phyloP scores from a whole-genome alignment of 495 filamentous ascomycete species.

The Neurospora pannonica region DNA sequence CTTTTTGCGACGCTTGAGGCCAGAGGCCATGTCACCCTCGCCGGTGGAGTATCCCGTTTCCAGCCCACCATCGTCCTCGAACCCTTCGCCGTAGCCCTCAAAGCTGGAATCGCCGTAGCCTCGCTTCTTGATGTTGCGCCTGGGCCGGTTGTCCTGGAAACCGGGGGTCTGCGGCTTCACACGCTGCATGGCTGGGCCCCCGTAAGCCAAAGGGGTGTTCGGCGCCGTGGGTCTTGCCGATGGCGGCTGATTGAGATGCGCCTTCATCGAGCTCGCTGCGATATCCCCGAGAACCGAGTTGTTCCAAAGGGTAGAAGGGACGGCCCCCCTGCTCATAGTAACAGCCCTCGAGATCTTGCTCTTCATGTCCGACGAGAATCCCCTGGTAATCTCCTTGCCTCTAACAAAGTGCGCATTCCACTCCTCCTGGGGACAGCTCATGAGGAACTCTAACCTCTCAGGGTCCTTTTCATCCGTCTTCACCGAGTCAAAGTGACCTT shows the following conservation, averaged over 20 bases:
- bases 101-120: constrained; percentile 46
- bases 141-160: constrained; percentile 23
- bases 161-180: constrained; percentile 18
- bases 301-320: constrained; percentile 41
- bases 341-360: constrained; percentile 32
- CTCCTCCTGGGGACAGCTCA: constrained; percentile 43
- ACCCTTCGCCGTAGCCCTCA: constrained; percentile 49
- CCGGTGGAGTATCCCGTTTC: constrained; percentile 42
- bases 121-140: constrained; percentile 40
- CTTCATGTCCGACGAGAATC: constrained; percentile 25
- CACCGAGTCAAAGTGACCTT: constrained; percentile 42
- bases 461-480: constrained; percentile 33
- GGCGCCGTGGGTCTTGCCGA: constrained; percentile 34
- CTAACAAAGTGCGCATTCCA: constrained; percentile 41
- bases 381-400: constrained; percentile 48
- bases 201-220: constrained; percentile 29
- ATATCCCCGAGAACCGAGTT: constrained; percentile 44
- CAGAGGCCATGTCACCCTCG: constrained; percentile 37
- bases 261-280: constrained; percentile 24
- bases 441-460: constrained; percentile 35
- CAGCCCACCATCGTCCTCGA: constrained; percentile 34
- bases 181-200: constrained; percentile 8
- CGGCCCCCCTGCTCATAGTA: constrained; percentile 37
- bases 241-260: constrained; percentile 18
- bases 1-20: constrained; percentile 48